Evolutionary conservation across 2,329 filamentous ascomycete genomes (phyloP).

Genomic region (Cordyceps tenuipes): DNA sequence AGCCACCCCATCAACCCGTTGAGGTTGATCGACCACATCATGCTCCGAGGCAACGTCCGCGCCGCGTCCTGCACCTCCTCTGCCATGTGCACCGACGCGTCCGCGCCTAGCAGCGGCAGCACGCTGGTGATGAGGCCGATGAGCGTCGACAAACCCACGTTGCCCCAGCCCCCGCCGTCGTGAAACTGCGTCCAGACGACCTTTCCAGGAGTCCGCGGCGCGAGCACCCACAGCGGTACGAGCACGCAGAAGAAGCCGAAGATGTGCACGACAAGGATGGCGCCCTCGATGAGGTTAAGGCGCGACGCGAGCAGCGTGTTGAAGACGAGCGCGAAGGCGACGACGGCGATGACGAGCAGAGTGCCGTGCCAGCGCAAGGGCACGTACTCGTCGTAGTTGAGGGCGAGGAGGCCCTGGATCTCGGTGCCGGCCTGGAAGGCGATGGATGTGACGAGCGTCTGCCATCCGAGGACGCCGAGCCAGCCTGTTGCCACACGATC

Average conservation of each 20-base stretch:
- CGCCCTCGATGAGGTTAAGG: conserved; percentile 34
- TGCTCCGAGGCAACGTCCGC: conserved; percentile 12
- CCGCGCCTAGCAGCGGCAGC: conserved; percentile 24
- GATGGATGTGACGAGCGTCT: conserved; percentile 27
- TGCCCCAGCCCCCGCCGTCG: conserved; percentile 27
- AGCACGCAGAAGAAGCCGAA: conserved; percentile 22
- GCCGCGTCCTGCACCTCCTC: conserved; percentile 15
- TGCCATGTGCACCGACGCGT: conserved; percentile 19
- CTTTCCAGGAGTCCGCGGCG: conserved; percentile 19
- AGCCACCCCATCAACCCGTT: conserved; percentile 33
- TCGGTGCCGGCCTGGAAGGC: conserved; percentile 31
- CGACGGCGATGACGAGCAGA: conserved; percentile 33
- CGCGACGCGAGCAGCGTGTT: conserved; percentile 24
- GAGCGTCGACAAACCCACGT: conserved; percentile 25
- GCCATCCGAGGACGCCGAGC: conserved; percentile 33
- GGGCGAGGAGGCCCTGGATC: conserved; percentile 29
- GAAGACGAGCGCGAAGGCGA: conserved; percentile 20
- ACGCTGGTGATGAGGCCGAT: conserved; percentile 30
- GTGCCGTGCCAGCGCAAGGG: conserved; percentile 34
- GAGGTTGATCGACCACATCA: conserved; percentile 16
- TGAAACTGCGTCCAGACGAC: conserved; percentile 24
- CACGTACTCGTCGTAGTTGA: conserved; percentile 26
- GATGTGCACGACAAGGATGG: conserved; percentile 36
- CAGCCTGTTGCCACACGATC: conserved; percentile 20
- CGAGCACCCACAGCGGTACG: conserved; percentile 28